These are phyloP conservation scores for Gracilaria vermiculophylla DNA, from an alignment of 23 red algal species.

Conservation along the genomic window DNA sequence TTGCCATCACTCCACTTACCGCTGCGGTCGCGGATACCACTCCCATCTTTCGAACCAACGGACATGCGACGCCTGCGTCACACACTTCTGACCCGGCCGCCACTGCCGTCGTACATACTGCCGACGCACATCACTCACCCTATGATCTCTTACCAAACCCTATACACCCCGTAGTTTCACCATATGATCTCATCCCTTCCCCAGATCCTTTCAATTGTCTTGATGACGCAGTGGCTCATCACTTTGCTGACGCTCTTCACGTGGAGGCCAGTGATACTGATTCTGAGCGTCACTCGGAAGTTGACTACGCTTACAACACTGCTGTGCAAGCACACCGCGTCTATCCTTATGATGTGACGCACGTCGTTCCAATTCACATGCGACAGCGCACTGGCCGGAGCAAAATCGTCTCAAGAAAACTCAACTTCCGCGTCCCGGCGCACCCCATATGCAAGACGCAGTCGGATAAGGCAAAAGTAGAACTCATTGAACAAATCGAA, in stretches of 20 bases:
- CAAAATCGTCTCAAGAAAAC: conserved; percentile 38
- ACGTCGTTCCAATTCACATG: neutral
- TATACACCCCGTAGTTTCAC: neutral
- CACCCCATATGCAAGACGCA: conserved; percentile 41
- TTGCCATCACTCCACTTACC: neutral
- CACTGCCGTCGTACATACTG: neutral
- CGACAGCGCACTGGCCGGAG: conserved; percentile 12
- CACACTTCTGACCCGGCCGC: neutral
- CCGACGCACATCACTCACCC: conserved; percentile 1
- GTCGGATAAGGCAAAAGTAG: conserved; percentile 45
- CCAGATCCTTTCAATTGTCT: neutral
- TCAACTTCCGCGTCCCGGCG: conserved; percentile 37
- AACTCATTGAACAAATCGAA: conserved; percentile 62
- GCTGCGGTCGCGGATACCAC: neutral
- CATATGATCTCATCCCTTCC: neutral
- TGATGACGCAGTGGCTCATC: conserved; percentile 11
- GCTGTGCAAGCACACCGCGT: neutral
- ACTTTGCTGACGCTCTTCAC: conserved; percentile 10
- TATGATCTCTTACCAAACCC: conserved; percentile 1
- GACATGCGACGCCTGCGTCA: neutral
- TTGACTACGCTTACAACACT: neutral
- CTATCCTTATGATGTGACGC: neutral
- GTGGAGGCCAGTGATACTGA: conserved; percentile 61
- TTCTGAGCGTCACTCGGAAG: conserved; percentile 59
- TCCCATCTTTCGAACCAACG: neutral